Evolutionary conservation across 306 rosid species (phyloP).

Genomic region (Begonia peltatifolia): DNA sequence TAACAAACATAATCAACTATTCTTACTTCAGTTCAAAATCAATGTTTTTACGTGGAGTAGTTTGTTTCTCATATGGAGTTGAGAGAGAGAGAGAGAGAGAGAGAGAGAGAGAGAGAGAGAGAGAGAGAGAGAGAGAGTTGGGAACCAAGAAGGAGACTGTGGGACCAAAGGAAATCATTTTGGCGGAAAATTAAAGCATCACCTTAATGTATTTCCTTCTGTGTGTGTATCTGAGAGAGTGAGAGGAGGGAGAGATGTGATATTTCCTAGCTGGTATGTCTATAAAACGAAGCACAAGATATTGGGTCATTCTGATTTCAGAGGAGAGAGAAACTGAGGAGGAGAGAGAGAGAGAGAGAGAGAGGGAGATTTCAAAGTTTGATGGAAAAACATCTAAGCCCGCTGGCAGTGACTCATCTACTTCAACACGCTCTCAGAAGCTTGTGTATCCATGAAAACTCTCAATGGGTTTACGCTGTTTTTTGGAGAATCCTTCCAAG

Average conservation of each 20-base stretch:
- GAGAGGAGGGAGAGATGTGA: not conserved
- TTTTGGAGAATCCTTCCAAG: constrained; percentile 14
- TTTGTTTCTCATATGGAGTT: no score
- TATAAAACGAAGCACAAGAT: not conserved
- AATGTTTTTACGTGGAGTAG: no score
- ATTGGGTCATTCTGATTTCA: constrained; percentile 18
- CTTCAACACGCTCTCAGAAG: constrained; percentile 16
- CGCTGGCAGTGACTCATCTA: constrained; percentile 13
- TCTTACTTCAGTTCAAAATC: no score
- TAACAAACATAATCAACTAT: no score
- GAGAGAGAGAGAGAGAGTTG: no score
- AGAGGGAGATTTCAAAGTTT: not conserved
- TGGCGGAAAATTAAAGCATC: no score
- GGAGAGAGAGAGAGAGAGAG: constrained; percentile 2
- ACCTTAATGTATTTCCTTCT: no score
- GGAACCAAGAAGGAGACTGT: no score
- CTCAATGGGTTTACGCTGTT: constrained; percentile 16
- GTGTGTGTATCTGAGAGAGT: not conserved
- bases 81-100: no score
- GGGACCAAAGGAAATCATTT: no score
- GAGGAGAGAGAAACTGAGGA: constrained; percentile 5
- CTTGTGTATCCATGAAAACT: constrained; percentile 11
- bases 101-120: no score
- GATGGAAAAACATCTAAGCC: constrained; percentile 10
- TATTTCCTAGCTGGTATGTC: constrained; percentile 14